phyloP scores from a whole-genome alignment of 169 alveolate genomes.

The Cryptosporidium viatorum region DNA sequence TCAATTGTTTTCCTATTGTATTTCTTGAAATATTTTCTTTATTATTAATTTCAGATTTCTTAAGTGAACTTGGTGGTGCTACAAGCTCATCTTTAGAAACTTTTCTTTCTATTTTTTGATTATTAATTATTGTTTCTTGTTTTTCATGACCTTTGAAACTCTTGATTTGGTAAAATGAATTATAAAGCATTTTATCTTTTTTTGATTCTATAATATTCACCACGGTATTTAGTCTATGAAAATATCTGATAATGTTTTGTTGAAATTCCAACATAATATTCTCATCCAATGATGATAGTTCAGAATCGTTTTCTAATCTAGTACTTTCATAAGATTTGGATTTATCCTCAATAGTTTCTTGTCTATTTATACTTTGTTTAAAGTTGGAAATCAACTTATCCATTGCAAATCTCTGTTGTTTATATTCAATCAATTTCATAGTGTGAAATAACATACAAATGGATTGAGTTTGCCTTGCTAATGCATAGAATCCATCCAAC shows the following conservation, averaged over 20 bases:
- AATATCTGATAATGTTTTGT: neutral
- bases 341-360: neutral
- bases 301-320: neutral
- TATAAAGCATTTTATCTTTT: neutral
- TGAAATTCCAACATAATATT: conserved; percentile 27
- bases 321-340: neutral
- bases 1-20: neutral
- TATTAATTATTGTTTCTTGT: neutral
- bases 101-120: neutral
- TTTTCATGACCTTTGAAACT: neutral
- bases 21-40: conserved; percentile 9
- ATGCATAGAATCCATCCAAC: conserved; percentile 72
- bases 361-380: neutral
- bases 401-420: conserved; percentile 32
- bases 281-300: conserved; percentile 15
- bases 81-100: neutral
- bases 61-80: neutral
- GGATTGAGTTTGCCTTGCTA: conserved; percentile 71
- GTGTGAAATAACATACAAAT: conserved; percentile 59
- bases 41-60: neutral
- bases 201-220: conserved; percentile 9
- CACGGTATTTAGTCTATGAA: conserved; percentile 10
- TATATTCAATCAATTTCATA: conserved; percentile 26
- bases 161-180: neutral
- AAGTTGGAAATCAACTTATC: conserved; percentile 1